These are phyloP conservation scores for Tricholoma terreum DNA, from an alignment of 768 basidiomycete genomes.

Conservation along the genomic window DNA sequence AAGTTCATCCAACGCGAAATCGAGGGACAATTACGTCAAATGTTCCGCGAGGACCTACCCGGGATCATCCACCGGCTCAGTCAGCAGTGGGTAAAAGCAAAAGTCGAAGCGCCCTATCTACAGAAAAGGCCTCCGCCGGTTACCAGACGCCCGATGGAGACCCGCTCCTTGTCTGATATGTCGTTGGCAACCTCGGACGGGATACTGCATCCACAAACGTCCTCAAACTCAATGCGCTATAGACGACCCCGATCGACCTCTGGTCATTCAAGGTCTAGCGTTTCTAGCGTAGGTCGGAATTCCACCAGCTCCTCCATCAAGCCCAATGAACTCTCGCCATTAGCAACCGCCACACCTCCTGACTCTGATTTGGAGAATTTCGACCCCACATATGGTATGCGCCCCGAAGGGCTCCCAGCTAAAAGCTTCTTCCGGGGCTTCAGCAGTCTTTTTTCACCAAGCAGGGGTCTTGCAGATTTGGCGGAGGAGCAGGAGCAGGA, in stretches of 20 bases:
- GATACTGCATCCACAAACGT: conserved; percentile 18
- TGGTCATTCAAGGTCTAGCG: conserved; percentile 30
- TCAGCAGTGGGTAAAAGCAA: conserved; percentile 94
- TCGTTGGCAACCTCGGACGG: conserved; percentile 9
- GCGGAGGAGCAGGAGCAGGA: conserved; percentile 56
- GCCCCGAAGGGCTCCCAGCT: conserved; percentile 85
- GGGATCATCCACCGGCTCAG: conserved; percentile 94
- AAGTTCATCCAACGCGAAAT: conserved; percentile 98
- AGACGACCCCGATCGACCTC: conserved; percentile 41
- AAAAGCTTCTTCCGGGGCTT: conserved; percentile 83
- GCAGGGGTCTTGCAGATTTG: conserved; percentile 76
- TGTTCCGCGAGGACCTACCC: conserved; percentile 97
- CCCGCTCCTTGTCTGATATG: conserved; percentile 41
- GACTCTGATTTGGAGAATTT: conserved; percentile 69
- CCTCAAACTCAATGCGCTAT: background rate
- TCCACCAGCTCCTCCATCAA: conserved; percentile 20
- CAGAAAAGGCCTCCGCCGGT: conserved; percentile 43
- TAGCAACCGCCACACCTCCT: conserved; percentile 13
- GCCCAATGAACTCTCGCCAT: conserved; percentile 13
- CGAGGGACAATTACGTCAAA: conserved; percentile 93
- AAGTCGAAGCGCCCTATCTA: conserved; percentile 89
- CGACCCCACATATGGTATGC: conserved; percentile 94
- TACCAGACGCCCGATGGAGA: conserved; percentile 33
- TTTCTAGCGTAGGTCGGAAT: conserved; percentile 26
- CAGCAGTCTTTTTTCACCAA: conserved; percentile 64